These are phyloP conservation scores for Phytopythium vexans DNA, from an alignment of 352 stramenopile species.

Conservation along the genomic window DNA sequence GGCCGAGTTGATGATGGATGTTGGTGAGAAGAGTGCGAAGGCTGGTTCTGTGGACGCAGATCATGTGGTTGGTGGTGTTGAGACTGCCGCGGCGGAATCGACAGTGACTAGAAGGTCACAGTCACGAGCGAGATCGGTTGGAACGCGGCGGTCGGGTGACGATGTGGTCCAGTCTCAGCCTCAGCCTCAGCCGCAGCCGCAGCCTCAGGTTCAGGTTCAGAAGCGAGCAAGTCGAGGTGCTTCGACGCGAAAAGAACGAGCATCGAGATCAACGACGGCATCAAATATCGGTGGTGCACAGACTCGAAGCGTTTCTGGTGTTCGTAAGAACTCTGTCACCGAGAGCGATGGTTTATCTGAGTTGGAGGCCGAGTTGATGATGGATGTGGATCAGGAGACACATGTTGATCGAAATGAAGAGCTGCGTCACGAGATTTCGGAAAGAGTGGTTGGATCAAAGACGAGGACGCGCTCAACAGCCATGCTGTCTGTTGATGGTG, in stretches of 20 bases:
- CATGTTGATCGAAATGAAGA: not conserved
- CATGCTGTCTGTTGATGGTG: not conserved
- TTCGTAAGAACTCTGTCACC: constrained; percentile 9
- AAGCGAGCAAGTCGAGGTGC: too few species aligned
- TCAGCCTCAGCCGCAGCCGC: too few species aligned
- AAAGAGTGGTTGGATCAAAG: not conserved
- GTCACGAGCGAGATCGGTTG: too few species aligned
- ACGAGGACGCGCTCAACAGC: not conserved
- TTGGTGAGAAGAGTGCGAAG: too few species aligned
- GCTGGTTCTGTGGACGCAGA: too few species aligned
- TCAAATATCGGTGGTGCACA: constrained; percentile 9
- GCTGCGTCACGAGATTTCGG: not conserved
- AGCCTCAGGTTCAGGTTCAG: too few species aligned
- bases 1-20: too few species aligned
- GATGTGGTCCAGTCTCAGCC: too few species aligned
- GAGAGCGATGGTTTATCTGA: constrained; percentile 31
- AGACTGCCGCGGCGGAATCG: too few species aligned
- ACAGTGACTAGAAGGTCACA: too few species aligned
- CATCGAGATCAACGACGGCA: constrained; percentile 12
- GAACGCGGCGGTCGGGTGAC: too few species aligned
- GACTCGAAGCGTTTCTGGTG: not conserved
- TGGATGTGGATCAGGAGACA: not conserved
- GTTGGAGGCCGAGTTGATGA: constrained; percentile 25
- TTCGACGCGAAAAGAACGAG: constrained; percentile 1
- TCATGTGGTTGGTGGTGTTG: too few species aligned